Base-by-base conservation (phyloP, 495 filamentous ascomycete genomes). In the Tuber melanosporum region DNA sequence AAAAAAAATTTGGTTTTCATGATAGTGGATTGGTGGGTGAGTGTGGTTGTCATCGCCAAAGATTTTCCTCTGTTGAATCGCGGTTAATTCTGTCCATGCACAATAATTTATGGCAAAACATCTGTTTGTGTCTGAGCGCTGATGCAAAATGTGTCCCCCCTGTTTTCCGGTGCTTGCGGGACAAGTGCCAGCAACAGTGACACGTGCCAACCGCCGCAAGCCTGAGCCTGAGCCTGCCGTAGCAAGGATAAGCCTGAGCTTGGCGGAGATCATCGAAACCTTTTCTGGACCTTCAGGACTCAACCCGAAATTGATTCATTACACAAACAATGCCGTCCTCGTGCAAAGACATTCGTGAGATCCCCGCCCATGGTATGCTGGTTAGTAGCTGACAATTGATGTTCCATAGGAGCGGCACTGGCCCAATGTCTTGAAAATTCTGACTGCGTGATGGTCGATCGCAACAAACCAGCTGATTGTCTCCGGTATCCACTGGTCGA, bases 401-500 rank as follows among this genome's bases (percentile, higher is more conserved):
- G 14, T 22, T 52, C 71, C 72, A 45, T 83, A 97, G 95, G 95
- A 83, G 90, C 92, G 47, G 96, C 95, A 32, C 88, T 99, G 84
- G 95, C 95, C 73, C 86, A 91, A 87, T 99, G 95, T 86, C 92
- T 99, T 74, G 93, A 97, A 85, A 89, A 94, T 84, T 96, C 93
- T 75, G 95, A 98, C 80, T 99, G 95, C 85, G 91, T 99, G 70
- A 92, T 99, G 89, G 88, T 97, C 71, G 86, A 97, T 72, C 93
- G 95, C 73, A 90, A 97, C 86, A 89, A 89, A 15, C 91, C 95
- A 49, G 88, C 89, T 78, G 95, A 99, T 82, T 99, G 95, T 84
- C 89, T 99, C 41, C 91, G 92, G 43, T 87, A 90, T 26, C 95
- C 95, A 0, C 88, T 94, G 44, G 85, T 87, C 82, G 90, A 95